Conservation (phyloP, 306 rosid species). For the Citrullus mucosospermus region DNA sequence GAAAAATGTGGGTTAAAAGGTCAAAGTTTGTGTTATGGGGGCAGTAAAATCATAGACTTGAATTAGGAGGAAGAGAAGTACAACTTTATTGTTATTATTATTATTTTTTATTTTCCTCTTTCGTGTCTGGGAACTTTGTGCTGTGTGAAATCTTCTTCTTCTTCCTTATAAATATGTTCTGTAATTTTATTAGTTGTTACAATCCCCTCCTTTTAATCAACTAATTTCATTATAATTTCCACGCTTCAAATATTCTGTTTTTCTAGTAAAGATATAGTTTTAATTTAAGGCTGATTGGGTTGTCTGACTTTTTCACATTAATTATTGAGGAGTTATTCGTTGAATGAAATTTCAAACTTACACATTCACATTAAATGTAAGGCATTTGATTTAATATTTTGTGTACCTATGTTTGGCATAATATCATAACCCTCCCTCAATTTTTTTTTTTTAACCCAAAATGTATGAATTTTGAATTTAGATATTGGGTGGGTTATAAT, state of each 20-base stretch:
- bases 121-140: background rate
- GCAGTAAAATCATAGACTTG: background rate
- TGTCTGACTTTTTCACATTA: background rate
- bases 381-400: background rate
- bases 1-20: background rate
- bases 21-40: background rate
- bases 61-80: constrained; percentile 6
- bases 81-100: background rate
- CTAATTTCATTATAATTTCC: background rate
- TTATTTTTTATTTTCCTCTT: background rate
- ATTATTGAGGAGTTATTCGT: background rate
- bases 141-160: background rate
- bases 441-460: background rate
- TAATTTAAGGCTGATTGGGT: background rate
- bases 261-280: background rate
- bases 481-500: no score
- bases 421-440: background rate
- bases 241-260: no score
- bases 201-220: background rate
- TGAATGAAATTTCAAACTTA: background rate
- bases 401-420: background rate
- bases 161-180: background rate
- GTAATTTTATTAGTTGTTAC: background rate
- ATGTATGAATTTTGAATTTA: no score
- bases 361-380: background rate